Evolutionary conservation across 2,329 filamentous ascomycete species (phyloP), one percentile per base, ranked within the genome.

Genomic region (Trichoderma pleuroti): DNA sequence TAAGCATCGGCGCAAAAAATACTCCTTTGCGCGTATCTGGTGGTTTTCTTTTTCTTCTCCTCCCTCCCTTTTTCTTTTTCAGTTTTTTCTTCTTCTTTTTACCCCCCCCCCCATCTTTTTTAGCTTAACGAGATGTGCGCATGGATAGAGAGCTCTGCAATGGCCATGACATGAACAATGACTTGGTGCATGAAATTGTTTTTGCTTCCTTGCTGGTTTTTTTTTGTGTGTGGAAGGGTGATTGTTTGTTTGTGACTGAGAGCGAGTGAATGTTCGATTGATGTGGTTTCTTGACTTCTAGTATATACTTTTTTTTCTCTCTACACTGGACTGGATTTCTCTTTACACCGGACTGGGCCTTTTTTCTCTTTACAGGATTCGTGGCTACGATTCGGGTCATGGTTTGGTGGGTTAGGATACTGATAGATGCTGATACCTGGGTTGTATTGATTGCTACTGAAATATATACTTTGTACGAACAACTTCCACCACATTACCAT

Each of bases 131-230:
- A 74, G 72, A 72, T 75, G 71, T 75, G 71, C 18, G 39, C 71
- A 76, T 74, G 74, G 74, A 75, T 74, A 74, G 73, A 75, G 71
- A 49, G 54, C 66, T 61, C 72, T 72, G 62, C n/a, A 34, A 70
- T 63, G 71, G 71, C 71, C 63, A 59, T 59, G 56, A 34, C 56
- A 59, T 57, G 54, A 56, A 21, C n/a, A 56, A 74, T 74, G 73
- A 75, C 36, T 56, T 71, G 71, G 52, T 64, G 49, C 49, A 65
- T 24, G 46, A 68, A 46, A 52, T 54, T 54, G 16, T 65, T 26
- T 26, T 65, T 52, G 21, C 46, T 52, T 52, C 46, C 46, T 52
- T 52, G 42, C 42, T 49, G n/a, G n/a, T 34, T 30, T 32, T 34
- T 59, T 21, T n/a, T n/a, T n/a, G n/a, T n/a, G 21, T 18, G 21